Base-by-base conservation (phyloP, 345 rosid species). In the Lumnitzera littorea region DNA sequence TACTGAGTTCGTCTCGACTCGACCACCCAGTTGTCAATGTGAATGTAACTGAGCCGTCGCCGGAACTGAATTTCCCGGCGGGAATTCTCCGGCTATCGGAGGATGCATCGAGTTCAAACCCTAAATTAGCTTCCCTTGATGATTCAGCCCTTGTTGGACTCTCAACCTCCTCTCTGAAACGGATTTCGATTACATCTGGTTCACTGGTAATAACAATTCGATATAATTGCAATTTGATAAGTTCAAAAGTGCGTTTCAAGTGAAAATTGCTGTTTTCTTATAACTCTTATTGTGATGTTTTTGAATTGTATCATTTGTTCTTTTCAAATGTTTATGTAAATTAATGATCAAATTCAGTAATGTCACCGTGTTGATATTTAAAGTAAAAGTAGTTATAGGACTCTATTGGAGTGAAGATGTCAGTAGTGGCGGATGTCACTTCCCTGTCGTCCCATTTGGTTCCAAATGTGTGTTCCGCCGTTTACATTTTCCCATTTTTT, bases 91-190 rank as follows among this genome's bases (percentile, higher is more conserved):
- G 88, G 63, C 36, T 82, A 10, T 63, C 82, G 3, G 51, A 57
- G 50, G 80, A 64, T 46, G 64, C 76, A 52, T 70, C 43, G 11
- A 24, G 17, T 61, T 58, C 71, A 16, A 74, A 75, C 62, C 9
- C 80, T 2, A 78, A 74, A 51, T 70, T 72, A 57, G 75, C 76
- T 58, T 61, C 81, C 49, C 71, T 88, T 2, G 89, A 89, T 65
- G 88, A 78, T 67, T 82, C 89, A 31, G 69, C 89, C 60, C 55
- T 86, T 61, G 62, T 90, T 16, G 95, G 91, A 36, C 81, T 90
- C 62, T 83, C 95, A 2, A 82, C 82, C 55, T 72, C 83, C 49
- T 77, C 75, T 62, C 84, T 94, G 52, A 90, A 94, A 72, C 75
- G 58, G 70, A 76, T 94, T 27, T 79, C 84, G 4, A 17, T 86